A percentile compares a stretch with the other conserved stretches of the same genome.
These are phyloP conservation scores for Saccharomycopsis crataegensis DNA, from an alignment of 1,139 yeast species.

Conservation along the genomic window DNA sequence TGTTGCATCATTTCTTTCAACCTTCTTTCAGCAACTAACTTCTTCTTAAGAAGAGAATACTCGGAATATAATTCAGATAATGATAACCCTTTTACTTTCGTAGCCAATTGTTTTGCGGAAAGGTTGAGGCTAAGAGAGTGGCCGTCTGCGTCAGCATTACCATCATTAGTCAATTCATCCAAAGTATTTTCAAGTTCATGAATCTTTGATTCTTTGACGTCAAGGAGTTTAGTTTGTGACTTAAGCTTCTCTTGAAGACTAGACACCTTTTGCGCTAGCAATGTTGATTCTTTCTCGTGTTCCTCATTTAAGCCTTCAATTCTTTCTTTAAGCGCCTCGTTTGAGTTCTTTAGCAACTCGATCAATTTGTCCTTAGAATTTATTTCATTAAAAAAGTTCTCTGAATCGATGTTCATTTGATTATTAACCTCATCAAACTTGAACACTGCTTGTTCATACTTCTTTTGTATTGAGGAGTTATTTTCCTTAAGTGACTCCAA, in stretches of 20 bases:
- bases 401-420: slow-evolving; percentile 39
- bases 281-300: slow-evolving; percentile 31
- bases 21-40: slow-evolving; percentile 60
- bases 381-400: slow-evolving; percentile 55
- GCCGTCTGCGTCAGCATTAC: slow-evolving; percentile 14
- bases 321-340: slow-evolving; percentile 28
- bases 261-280: slow-evolving; percentile 10
- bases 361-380: slow-evolving; percentile 56
- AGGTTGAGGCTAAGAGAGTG: slow-evolving; percentile 30
- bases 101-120: slow-evolving; percentile 38
- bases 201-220: slow-evolving; percentile 28
- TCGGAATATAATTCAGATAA: slow-evolving; percentile 66
- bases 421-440: slow-evolving; percentile 43
- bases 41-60: slow-evolving; percentile 55
- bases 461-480: slow-evolving; percentile 15
- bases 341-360: slow-evolving; percentile 49
- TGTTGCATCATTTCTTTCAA: slow-evolving; percentile 64
- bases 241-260: slow-evolving; percentile 29
- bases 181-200: slow-evolving; percentile 38
- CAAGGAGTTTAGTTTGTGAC: slow-evolving; percentile 25
- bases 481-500: not conserved
- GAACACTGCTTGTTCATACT: slow-evolving; percentile 33
- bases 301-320: slow-evolving; percentile 42
- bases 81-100: slow-evolving; percentile 49
- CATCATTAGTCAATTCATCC: slow-evolving; percentile 24